phyloP scores from a whole-genome alignment of 495 filamentous ascomycete genomes.

The Oleoguttula mirabilis region DNA sequence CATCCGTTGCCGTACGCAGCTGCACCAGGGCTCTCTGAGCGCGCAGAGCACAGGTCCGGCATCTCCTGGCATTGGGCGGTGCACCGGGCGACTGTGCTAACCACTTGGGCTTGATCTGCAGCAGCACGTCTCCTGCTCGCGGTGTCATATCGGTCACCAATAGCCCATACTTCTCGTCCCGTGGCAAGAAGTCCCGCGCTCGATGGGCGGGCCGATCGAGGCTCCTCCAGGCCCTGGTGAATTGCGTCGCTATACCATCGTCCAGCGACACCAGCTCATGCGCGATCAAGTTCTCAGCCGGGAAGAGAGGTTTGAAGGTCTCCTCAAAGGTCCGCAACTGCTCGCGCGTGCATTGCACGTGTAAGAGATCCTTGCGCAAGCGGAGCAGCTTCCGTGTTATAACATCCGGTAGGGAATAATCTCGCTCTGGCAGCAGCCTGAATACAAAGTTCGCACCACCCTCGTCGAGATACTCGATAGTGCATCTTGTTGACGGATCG shows the following conservation, averaged over 20 bases:
- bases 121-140: conserved; percentile 21
- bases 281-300: conserved; percentile 5
- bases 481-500: neutral
- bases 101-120: conserved; percentile 94
- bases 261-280: conserved; percentile 4
- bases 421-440: neutral
- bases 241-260: neutral
- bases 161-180: conserved; percentile 46
- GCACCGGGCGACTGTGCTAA: conserved; percentile 71
- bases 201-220: conserved; percentile 11
- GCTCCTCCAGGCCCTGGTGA: neutral
- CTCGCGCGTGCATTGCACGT: neutral
- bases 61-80: conserved; percentile 50
- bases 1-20: conserved; percentile 6
- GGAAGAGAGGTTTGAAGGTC: conserved; percentile 11
- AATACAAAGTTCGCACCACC: conserved; percentile 22
- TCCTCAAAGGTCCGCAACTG: neutral
- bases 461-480: conserved; percentile 16
- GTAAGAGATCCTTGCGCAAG: conserved; percentile 13
- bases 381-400: conserved; percentile 15
- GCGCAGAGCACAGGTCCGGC: conserved; percentile 74
- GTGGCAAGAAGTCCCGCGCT: conserved; percentile 2
- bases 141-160: conserved; percentile 73
- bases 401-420: conserved; percentile 1
- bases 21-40: conserved; percentile 39